These are phyloP conservation scores for Blastocystis sp. DNA, from an alignment of 352 stramenopile species.

Conservation along the genomic window DNA sequence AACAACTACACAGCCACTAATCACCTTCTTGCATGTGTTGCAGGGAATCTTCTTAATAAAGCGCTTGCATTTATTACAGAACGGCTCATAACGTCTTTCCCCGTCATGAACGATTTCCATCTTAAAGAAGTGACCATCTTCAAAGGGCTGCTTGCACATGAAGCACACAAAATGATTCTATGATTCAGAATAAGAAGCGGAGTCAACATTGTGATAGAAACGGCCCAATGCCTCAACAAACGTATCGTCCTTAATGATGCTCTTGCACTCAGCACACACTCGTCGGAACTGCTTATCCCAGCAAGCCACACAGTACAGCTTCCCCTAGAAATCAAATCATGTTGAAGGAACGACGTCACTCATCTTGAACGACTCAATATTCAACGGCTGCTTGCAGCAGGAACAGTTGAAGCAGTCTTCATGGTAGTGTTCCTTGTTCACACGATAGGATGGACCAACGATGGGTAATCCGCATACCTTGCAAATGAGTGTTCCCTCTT, in stretches of 20 bases:
- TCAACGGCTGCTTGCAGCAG: not conserved
- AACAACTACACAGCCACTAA: constrained; percentile 17
- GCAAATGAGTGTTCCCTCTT: not conserved
- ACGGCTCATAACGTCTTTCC: constrained; percentile 6
- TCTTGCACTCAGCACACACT: constrained; percentile 10
- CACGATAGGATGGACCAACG: not conserved
- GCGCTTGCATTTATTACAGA: not conserved
- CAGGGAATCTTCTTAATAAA: constrained; percentile 31
- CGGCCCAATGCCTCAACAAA: constrained; percentile 47
- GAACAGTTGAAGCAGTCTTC: constrained; percentile 4
- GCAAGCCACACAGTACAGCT: constrained; percentile 11
- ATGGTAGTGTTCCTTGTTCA: not conserved
- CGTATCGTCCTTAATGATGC: constrained; percentile 17
- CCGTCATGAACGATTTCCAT: constrained; percentile 22
- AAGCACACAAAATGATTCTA: constrained; percentile 66
- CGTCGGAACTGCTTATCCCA: not conserved
- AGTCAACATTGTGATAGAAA: constrained; percentile 34
- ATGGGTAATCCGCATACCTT: not conserved
- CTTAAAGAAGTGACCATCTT: not conserved
- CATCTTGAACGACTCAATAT: not conserved
- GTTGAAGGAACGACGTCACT: constrained; percentile 1
- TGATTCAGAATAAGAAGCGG: not conserved
- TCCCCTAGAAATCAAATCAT: not conserved
- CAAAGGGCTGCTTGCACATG: constrained; percentile 43
- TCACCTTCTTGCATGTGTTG: not conserved